phyloP scores from a whole-genome alignment of 768 basidiomycete species.

The Suillus spraguei region DNA sequence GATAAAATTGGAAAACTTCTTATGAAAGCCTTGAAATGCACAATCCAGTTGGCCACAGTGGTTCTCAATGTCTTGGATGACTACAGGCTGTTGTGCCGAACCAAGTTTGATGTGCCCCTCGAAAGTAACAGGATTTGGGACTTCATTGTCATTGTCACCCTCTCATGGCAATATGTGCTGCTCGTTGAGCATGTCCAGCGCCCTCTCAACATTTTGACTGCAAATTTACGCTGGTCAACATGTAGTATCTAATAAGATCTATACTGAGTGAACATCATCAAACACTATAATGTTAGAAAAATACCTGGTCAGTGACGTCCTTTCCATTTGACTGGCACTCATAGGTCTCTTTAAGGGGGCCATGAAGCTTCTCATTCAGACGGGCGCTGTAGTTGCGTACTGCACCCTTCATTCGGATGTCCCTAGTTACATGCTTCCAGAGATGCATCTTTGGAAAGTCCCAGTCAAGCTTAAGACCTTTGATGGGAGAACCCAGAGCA shows the following conservation, averaged over 20 bases:
- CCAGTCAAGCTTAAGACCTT: constrained; percentile 30
- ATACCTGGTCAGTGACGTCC: constrained; percentile 36
- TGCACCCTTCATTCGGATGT: constrained; percentile 22
- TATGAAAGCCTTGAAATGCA: neutral
- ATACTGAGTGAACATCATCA: too few species aligned
- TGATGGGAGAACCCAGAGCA: neutral
- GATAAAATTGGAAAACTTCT: constrained; percentile 1
- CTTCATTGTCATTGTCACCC: too few species aligned
- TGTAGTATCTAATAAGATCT: neutral
- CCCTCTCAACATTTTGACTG: neutral
- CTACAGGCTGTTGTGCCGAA: neutral
- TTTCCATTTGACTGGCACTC: constrained; percentile 35
- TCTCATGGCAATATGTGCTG: too few species aligned
- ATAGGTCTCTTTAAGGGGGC: constrained; percentile 30
- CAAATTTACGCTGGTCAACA: neutral
- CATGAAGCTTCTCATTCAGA: constrained; percentile 34
- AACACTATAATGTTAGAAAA: too few species aligned
- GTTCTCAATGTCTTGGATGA: constrained; percentile 1
- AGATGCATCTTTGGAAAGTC: constrained; percentile 31
- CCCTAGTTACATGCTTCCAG: constrained; percentile 32
- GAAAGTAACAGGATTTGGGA: too few species aligned
- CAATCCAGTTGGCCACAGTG: too few species aligned
- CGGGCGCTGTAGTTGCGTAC: constrained; percentile 34
- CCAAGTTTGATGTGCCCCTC: constrained; percentile 9
- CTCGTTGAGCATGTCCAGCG: neutral